These are phyloP conservation scores for Multifurca ochricompacta DNA, from an alignment of 768 basidiomycete genomes.

Conservation along the genomic window DNA sequence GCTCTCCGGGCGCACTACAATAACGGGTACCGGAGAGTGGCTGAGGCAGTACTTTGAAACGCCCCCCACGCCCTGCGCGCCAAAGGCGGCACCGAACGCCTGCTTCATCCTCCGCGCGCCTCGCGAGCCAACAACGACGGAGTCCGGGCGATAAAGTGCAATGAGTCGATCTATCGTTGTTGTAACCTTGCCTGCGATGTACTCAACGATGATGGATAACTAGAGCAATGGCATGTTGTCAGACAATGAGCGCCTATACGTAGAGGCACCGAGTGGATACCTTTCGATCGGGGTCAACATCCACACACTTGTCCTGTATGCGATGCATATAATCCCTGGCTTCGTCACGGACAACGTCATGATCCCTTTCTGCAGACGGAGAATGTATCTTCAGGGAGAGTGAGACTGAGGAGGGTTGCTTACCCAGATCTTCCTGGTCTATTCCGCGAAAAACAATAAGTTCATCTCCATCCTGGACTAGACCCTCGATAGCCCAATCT, in stretches of 20 bases:
- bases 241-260: background rate
- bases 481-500: conserved; percentile 83
- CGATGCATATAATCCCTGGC: conserved; percentile 72
- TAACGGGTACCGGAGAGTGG: conserved; percentile 91
- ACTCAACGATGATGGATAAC: conserved; percentile 90
- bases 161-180: conserved; percentile 88
- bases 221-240: conserved; percentile 25
- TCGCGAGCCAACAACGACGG: conserved; percentile 86
- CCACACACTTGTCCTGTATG: conserved; percentile 75
- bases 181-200: conserved; percentile 85
- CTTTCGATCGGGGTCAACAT: conserved; percentile 71
- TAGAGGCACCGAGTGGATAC: conserved; percentile 28
- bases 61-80: conserved; percentile 51
- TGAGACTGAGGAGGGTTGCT: conserved; percentile 19
- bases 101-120: conserved; percentile 55
- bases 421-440: conserved; percentile 79
- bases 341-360: conserved; percentile 72
- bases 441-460: conserved; percentile 86
- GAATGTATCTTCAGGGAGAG: background rate
- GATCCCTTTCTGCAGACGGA: conserved; percentile 53
- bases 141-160: conserved; percentile 85
- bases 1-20: conserved; percentile 87
- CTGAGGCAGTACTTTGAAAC: conserved; percentile 71
- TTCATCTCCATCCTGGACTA: conserved; percentile 88
- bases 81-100: conserved; percentile 43